Base-by-base conservation (phyloP, 2,329 filamentous ascomycete species). In the Endothia cerciana region DNA sequence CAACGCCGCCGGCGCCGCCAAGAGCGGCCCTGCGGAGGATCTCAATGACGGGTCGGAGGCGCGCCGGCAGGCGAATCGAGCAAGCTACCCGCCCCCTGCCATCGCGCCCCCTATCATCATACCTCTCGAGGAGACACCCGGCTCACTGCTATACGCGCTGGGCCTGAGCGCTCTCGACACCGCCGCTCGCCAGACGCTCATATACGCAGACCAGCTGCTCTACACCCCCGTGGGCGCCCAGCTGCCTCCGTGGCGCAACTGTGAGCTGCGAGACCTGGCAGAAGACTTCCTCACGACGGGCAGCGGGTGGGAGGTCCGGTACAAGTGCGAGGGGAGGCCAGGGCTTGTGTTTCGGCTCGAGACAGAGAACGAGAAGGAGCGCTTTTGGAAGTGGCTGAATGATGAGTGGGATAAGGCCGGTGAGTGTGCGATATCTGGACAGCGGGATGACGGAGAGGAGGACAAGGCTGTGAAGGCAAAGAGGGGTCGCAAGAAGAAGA, bases 381-480 rank as follows among this genome's bases (percentile, higher is more conserved):
- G 10, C 17, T 58, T 58, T 25, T 58, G 55, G 55, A 40, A 4
- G n/a, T 58, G 55, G 55, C n/a, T 58, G 33, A 22, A 58, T 15
- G 33, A 58, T n/a, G 55, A 58, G 55, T 58, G 55, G 55, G 19
- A 58, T 36, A 58, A 40, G 36, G 55, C 55, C 33, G 15, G 22
- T 15, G 33, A 38, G 13, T 58, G 55, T 40, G 36, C 38, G 36
- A 22, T 17, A 2, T 17, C 36, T 41, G 55, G 13, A n/a, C 19
- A 58, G 6, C n/a, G 1, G 5, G 25, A 38, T 17, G n/a, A 15
- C 10, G 11, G 7, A 6, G 22, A 17, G 19, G 28, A 51, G 47
- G 15, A 30, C 22, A 51, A 3, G 25, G 1, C 28, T 30, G 4
- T 51, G 13, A n/a, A 25, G 13, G 6, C 1, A 17, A 28, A 13